phyloP scores from a whole-genome alignment of 2,329 filamentous ascomycete species.

The Metarhizium album region DNA sequence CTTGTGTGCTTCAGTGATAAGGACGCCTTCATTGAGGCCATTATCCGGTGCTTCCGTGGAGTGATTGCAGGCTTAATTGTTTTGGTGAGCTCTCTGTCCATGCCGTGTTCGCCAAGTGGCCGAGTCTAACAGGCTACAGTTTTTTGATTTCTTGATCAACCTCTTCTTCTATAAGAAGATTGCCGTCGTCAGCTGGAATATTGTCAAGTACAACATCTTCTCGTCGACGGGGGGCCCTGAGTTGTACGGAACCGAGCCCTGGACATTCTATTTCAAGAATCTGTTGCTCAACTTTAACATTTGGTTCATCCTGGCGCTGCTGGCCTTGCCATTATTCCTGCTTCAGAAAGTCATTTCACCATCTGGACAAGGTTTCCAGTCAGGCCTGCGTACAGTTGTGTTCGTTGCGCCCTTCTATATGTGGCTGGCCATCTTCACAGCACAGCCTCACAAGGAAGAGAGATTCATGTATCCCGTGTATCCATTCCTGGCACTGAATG shows the following conservation, averaged over 20 bases:
- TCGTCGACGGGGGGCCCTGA: conserved; percentile 71
- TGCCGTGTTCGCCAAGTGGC: neutral
- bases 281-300: conserved; percentile 89
- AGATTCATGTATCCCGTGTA: conserved; percentile 98
- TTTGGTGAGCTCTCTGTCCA: conserved; percentile 46
- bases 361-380: conserved; percentile 53
- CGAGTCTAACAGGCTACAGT: conserved; percentile 30
- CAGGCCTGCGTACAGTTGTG: conserved; percentile 62
- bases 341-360: conserved; percentile 57
- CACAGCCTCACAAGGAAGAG: conserved; percentile 95
- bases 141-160: conserved; percentile 60
- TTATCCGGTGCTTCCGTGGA: conserved; percentile 56
- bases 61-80: conserved; percentile 53
- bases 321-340: conserved; percentile 63
- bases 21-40: conserved; percentile 47
- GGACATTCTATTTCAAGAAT: conserved; percentile 94
- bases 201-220: conserved; percentile 92
- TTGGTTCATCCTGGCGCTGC: conserved; percentile 75
- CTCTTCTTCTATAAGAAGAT: conserved; percentile 76
- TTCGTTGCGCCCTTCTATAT: conserved; percentile 84
- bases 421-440: conserved; percentile 84
- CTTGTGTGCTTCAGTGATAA: conserved; percentile 42
- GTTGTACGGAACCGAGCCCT: conserved; percentile 91
- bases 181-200: conserved; percentile 76
- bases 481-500: conserved; percentile 80